phyloP scores from a whole-genome alignment of 1,139 yeast genomes.

The Blastobotrys arbuscula region DNA sequence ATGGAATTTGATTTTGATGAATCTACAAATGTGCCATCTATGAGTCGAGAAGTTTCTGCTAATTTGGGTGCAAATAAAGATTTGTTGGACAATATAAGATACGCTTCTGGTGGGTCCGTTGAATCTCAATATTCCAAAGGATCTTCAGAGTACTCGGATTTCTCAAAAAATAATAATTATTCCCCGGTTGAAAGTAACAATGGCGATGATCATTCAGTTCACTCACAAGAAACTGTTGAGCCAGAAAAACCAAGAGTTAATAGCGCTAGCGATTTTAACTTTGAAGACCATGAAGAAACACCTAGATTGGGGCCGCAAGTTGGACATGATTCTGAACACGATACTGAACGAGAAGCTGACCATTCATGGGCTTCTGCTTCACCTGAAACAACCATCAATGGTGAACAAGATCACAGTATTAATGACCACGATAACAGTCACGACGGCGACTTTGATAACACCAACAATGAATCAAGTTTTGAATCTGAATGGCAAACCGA shows the following conservation, averaged over 20 bases:
- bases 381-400: no score
- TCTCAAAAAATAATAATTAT: not conserved
- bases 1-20: not conserved
- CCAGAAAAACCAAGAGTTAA: not conserved
- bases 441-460: no score
- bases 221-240: not conserved
- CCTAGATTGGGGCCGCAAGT: no score
- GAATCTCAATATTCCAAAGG: not conserved
- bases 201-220: not conserved
- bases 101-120: not conserved
- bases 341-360: not conserved
- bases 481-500: not conserved
- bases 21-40: not conserved
- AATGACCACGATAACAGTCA: no score
- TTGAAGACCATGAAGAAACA: not conserved
- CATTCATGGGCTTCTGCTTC: not conserved
- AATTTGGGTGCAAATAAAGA: no score
- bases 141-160: not conserved
- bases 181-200: not conserved
- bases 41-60: not conserved
- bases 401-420: no score
- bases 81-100: not conserved
- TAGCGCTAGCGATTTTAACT: not conserved
- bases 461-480: not conserved
- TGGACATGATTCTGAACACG: no score